Conservation (phyloP, 305 asterid species). For the Fraxinus paxiana region DNA sequence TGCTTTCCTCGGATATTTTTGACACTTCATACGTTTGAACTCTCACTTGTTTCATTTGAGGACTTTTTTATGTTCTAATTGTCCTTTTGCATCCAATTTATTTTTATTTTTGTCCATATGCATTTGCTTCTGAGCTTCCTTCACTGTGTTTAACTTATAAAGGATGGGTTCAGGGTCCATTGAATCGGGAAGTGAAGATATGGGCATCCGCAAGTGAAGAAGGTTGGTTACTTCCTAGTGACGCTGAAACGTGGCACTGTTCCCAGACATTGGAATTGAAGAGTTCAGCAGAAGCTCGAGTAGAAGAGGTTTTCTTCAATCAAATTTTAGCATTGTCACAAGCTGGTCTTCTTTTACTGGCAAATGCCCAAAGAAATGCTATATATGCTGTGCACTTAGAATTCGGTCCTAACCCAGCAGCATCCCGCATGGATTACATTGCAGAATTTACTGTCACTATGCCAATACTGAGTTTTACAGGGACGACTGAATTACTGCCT, state of each 20-base stretch:
- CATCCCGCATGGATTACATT: conserved; percentile 80
- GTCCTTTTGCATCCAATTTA: background rate
- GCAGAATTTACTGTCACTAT: conserved; percentile 85
- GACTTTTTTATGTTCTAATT: background rate
- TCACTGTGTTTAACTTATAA: background rate
- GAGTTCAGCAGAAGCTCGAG: conserved; percentile 57
- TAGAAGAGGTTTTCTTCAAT: conserved; percentile 86
- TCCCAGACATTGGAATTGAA: conserved; percentile 75
- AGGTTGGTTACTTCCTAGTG: conserved; percentile 97
- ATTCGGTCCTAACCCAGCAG: conserved; percentile 75
- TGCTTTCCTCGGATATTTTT: background rate
- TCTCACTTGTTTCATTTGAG: background rate
- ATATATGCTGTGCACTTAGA: conserved; percentile 92
- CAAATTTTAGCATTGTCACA: conserved; percentile 88
- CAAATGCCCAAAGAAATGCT: conserved; percentile 92
- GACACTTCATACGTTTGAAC: background rate
- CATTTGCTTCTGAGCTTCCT: background rate
- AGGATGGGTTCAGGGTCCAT: conserved; percentile 25
- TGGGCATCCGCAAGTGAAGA: conserved; percentile 93
- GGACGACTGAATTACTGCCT: conserved; percentile 62
- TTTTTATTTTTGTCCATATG: conserved; percentile 12
- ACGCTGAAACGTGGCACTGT: conserved; percentile 85
- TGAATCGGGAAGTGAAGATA: conserved; percentile 79
- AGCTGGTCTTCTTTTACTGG: conserved; percentile 83
- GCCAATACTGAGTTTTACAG: conserved; percentile 83